Base-by-base conservation (phyloP, 1,139 yeast species). In the Geotrichum cucujoidarum region DNA sequence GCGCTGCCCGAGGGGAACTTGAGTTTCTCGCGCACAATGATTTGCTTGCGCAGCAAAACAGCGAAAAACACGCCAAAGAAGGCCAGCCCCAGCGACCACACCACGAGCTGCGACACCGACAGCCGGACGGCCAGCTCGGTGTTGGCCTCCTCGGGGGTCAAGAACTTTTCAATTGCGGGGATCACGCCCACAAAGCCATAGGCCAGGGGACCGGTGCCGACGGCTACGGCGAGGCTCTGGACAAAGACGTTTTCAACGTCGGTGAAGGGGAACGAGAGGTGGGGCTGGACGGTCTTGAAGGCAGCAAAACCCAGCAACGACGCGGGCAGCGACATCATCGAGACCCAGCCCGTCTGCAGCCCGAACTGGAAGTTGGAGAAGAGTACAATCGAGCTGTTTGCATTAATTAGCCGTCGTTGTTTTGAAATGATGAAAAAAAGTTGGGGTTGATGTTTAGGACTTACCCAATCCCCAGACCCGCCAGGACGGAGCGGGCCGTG, bases 261-360 rank as follows among this genome's bases (percentile, higher is more conserved):
- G 1, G 95, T 77, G 63, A 92, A 87, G 7, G 75, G 73, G 27
- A 60, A 49, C 64, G 70, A 58, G 60, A 77, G 35, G 71, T 75
- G 56, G 40, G 66, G 53, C 47, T 78, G 72, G 2, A 77, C 41
- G 1, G 57, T 57, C 57, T 80, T 83, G 69, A 90, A 92, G 21
- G 84, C 70, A 0, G 96, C 86, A 66, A 80, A 90, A 0, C 95
- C 97, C 20, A 92, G 67, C 45, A 92, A 67, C 5, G 97, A 96
- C 5, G 96, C 84, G 0, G 98, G 97, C 49, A 92, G 71, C n/a
- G 95, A 85, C 98, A 92, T 92, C 98, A 92, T 92, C 7, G 96
- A 88, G 1, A 92, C 97, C 98, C 98, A 92, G 1, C 98, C 98
- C 0, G 97, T 90, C 62, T 92, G 98, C 25, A 92, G 72, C 1